These are phyloP conservation scores for Citrus maxima DNA, from an alignment of 345 rosid species.

Conservation along the genomic window DNA sequence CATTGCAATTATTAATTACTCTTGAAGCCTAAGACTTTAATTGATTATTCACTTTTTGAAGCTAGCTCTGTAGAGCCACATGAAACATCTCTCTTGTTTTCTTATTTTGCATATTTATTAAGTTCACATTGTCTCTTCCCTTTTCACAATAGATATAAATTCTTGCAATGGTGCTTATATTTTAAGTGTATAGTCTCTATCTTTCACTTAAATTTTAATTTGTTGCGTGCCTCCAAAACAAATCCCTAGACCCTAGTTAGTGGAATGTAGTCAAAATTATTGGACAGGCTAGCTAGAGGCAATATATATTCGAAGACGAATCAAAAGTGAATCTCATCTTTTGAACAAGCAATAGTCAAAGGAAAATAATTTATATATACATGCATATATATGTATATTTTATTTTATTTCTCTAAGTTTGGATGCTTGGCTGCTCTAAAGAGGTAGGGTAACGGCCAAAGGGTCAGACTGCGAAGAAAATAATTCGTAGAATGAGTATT, in stretches of 20 bases:
- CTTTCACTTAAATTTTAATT: not conserved
- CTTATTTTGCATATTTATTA: not conserved
- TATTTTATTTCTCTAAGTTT: not conserved
- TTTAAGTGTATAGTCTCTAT: not conserved
- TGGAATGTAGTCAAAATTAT: not conserved
- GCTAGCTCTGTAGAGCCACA: slow-evolving; percentile 6
- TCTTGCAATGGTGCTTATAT: not conserved
- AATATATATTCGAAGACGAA: not conserved
- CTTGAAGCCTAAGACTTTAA: not conserved
- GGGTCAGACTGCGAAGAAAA: not conserved
- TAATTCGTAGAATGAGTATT: not conserved
- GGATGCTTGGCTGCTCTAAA: slow-evolving; percentile 22
- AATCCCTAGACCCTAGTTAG: slow-evolving; percentile 3
- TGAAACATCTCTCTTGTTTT: not conserved
- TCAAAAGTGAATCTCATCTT: slow-evolving; percentile 16
- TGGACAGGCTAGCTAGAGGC: not conserved
- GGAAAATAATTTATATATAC: not conserved
- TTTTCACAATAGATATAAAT: not conserved
- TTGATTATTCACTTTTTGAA: slow-evolving; percentile 1
- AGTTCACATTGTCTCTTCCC: slow-evolving; percentile 15
- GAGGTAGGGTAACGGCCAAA: slow-evolving; percentile 8
- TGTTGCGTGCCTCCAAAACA: not conserved
- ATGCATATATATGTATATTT: not conserved
- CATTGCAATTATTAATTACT: not conserved
- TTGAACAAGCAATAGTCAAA: slow-evolving; percentile 7